Evolutionary conservation across 1,284 basidiomycete genomes (phyloP), one percentile per base, ranked within the genome.

Genomic region (Anthracocystis setariae): DNA sequence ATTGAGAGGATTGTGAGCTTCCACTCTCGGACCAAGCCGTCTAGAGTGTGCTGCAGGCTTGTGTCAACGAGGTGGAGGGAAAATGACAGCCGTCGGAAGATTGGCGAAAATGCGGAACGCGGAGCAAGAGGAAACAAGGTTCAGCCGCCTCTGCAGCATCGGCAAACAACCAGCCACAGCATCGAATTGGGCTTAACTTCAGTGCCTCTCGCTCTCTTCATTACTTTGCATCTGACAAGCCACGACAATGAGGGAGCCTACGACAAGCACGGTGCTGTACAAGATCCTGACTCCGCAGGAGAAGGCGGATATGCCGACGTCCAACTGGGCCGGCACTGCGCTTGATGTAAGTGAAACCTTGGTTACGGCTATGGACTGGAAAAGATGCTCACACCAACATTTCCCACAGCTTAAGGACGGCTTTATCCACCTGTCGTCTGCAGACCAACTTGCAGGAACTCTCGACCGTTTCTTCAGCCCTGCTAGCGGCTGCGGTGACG

Each of bases 241-340:
- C 4, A 18, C 38, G 35, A 45, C 35, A 3, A 72, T 72, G 69
- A 60, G 71, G 23, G 67, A 76, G 39, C 74, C 74, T 17, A 68
- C 52, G 20, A 61, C 63, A 8, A 67, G 62, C 57, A 74, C 77
- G 3, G 50, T 66, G n/a, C 66, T 79, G 5, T 79, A 79, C 73
- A 79, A 79, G 68, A 78, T 79, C 50, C 62, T 79, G 35, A 79
- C 77, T 38, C 65, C 71, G 8, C 45, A 57, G 43, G 74, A 79
- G 53, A 65, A 64, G 46, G 48, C 53, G 5, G 42, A 59, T 1
- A 51, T 79, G 42, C 71, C 76, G 2, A 24, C 24, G 15, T 62
- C 56, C 25, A 47, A 53, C 18, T 77, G 75, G 75, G 44, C 62
- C n/a, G 77, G 77, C 12, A 73, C 77, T 20, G 60, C 59, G 17